Conservation (phyloP, 2,329 filamentous ascomycete genomes). For the Penicillium sp. region DNA sequence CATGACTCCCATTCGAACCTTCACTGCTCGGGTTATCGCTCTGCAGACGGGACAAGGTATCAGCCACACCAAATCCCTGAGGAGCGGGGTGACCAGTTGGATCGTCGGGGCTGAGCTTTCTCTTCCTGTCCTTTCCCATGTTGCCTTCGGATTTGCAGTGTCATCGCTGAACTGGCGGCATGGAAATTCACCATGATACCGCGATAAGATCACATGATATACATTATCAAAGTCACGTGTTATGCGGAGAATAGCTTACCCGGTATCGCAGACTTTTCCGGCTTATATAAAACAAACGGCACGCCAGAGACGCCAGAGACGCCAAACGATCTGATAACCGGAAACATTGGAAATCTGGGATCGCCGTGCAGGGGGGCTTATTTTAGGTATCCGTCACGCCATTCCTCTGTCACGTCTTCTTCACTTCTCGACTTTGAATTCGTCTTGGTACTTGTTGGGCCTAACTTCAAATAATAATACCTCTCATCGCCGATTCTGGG, state of each 20-base stretch:
- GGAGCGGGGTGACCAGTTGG: conserved; percentile 12
- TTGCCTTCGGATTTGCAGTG: conserved; percentile 1
- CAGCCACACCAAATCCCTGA: conserved; percentile 25
- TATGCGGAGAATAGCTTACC: rapidly evolving
- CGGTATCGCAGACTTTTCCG: background rate
- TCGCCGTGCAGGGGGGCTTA: conserved; percentile 11
- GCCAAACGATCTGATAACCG: conserved; percentile 28
- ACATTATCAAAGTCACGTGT: rapidly evolving
- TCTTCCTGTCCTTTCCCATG: conserved; percentile 25
- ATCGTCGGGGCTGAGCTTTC: conserved; percentile 29
- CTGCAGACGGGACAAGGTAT: conserved; percentile 28
- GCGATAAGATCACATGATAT: background rate
- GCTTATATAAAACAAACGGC: background rate
- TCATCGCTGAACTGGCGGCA: background rate
- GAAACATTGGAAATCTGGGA: conserved; percentile 16
- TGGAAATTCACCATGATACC: conserved; percentile 13
- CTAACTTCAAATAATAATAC: background rate
- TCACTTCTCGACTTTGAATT: conserved; percentile 2
- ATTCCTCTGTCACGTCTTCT: conserved; percentile 15
- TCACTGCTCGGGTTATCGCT: conserved; percentile 9
- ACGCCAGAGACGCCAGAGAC: background rate
- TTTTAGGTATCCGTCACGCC: conserved; percentile 15
- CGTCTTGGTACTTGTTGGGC: background rate
- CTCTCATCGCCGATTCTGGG: background rate
- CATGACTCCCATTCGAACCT: conserved; percentile 4